Conservation (phyloP, 306 rosid genomes). For the Cucurbita ficifolia region DNA sequence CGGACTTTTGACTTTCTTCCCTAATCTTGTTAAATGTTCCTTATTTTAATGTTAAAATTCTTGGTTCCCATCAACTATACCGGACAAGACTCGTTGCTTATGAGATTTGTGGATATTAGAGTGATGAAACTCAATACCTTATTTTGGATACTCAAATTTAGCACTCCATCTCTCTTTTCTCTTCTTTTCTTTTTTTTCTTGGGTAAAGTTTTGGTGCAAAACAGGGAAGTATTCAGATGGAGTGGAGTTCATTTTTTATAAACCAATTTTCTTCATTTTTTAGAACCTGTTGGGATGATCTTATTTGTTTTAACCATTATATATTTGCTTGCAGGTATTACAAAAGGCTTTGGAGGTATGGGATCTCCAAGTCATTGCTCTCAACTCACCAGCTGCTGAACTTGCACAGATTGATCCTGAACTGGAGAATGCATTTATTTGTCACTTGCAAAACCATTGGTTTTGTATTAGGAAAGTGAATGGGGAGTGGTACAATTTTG, state of each 20-base stretch:
- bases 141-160: neutral
- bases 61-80: neutral
- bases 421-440: slow-evolving; percentile 78
- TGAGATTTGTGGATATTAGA: neutral
- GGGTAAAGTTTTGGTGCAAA: neutral
- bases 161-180: neutral
- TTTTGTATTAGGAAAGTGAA: slow-evolving; percentile 90
- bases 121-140: neutral
- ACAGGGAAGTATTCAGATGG: neutral
- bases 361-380: slow-evolving; percentile 98
- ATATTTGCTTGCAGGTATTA: slow-evolving; percentile 53
- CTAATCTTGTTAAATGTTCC: neutral
- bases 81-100: neutral
- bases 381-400: slow-evolving; percentile 88
- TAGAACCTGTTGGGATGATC: neutral
- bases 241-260: neutral
- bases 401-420: slow-evolving; percentile 98
- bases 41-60: neutral
- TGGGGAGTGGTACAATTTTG: slow-evolving; percentile 93
- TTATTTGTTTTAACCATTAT: neutral
- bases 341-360: slow-evolving; percentile 95
- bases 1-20: neutral
- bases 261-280: neutral
- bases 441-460: slow-evolving; percentile 95
- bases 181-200: neutral